Evolutionary conservation across 305 asterid species (phyloP).

Genomic region (Rubia peregrina): DNA sequence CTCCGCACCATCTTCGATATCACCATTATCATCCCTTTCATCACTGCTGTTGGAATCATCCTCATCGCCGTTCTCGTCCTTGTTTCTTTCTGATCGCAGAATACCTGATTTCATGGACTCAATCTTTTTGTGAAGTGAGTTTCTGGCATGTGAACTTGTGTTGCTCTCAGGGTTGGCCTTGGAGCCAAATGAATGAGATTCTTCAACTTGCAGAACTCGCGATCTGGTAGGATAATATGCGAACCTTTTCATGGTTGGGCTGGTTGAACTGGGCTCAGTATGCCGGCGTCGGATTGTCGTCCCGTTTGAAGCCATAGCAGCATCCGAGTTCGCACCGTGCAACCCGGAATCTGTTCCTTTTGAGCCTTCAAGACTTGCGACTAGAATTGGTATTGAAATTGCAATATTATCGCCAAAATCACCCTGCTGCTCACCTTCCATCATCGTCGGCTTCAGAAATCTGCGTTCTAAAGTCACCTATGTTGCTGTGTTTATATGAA

Average conservation of each 20-base stretch:
- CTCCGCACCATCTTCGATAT: background rate
- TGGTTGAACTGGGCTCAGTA: background rate
- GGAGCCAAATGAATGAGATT: background rate
- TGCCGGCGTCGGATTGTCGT: background rate
- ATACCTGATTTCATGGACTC: conserved; percentile 12
- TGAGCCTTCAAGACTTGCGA: background rate
- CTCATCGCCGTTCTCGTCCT: background rate
- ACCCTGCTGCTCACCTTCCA: conserved; percentile 8
- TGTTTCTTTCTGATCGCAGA: background rate
- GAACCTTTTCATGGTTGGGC: background rate
- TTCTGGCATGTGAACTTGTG: background rate
- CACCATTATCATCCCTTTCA: background rate
- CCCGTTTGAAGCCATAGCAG: background rate
- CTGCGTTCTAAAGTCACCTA: too few species aligned
- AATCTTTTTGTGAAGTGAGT: background rate
- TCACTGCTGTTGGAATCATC: conserved; percentile 1
- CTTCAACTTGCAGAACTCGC: conserved; percentile 9
- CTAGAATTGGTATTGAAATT: conserved; percentile 5
- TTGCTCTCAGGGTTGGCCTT: background rate
- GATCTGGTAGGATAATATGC: conserved; percentile 10
- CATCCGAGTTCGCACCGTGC: conserved; percentile 4
- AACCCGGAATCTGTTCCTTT: background rate
- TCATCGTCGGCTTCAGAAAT: background rate
- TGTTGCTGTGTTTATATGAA: too few species aligned
- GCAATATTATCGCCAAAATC: conserved; percentile 1